Conservation (phyloP, 2,329 filamentous ascomycete species). For the Ciborinia camelliae region DNA sequence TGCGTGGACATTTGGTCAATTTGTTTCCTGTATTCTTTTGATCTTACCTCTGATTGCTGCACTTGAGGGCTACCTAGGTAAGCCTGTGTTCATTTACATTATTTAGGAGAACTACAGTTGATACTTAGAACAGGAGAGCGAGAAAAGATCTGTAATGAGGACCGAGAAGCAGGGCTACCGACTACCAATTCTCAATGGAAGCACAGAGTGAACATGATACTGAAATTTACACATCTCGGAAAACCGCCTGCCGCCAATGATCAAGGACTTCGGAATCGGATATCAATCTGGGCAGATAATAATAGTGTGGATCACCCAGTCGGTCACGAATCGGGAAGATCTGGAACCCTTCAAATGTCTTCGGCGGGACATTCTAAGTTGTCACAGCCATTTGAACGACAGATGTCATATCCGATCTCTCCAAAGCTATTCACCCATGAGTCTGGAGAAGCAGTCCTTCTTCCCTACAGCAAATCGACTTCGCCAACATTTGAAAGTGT, state of each 20-base stretch:
- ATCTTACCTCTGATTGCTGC: slow-evolving; percentile 1
- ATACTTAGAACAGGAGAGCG: background rate
- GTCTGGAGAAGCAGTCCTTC: background rate
- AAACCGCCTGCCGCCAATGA: background rate
- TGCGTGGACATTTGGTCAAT: slow-evolving; percentile 14
- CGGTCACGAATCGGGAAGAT: background rate
- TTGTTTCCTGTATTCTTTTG: slow-evolving; percentile 7
- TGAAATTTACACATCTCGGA: background rate
- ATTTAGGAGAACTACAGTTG: background rate
- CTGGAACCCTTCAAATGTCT: background rate
- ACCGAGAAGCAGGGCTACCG: background rate
- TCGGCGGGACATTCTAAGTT: background rate
- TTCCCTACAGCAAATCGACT: background rate
- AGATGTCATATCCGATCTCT: background rate
- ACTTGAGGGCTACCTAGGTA: slow-evolving; percentile 6
- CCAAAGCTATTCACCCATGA: background rate
- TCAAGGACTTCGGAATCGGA: background rate
- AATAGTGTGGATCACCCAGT: background rate
- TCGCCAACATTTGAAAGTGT: background rate
- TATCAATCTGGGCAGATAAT: background rate
- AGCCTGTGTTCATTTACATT: background rate
- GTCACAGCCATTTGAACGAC: background rate
- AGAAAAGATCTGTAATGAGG: background rate
- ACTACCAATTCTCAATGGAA: background rate
- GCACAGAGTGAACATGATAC: background rate